Evolutionary conservation across 2,329 filamentous ascomycete genomes (phyloP), one percentile per base, ranked within the genome.

Genomic region (Erysiphe pulchra): DNA sequence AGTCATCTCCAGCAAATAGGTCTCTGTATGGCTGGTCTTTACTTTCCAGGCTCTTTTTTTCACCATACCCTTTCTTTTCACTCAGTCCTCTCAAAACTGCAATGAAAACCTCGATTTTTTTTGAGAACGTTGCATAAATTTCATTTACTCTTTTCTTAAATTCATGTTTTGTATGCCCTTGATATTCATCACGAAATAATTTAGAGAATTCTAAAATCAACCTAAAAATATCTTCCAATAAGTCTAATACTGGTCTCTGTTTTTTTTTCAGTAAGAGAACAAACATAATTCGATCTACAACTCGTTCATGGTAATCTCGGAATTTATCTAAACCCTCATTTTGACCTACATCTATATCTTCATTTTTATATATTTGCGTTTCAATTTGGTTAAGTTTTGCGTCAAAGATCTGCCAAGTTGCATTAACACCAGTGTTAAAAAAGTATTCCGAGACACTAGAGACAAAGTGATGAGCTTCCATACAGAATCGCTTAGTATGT

Each of bases 391-490:
- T 65, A 0, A 94, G 64, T 51, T 74, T 78, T 0, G 56, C 56
- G 43, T 80, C 72, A 49, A 94, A 87, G 0, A 65, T 63, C 18
- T 63, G 63, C 86, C 87, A 95, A 0, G 77, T 74, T 14, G 69
- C 66, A 8, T 70, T 70, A 44, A 95, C 76, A 1, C 79, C 85
- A 0, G 75, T 71, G 47, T 87, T 81, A 50, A 92, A 78, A 53
- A 86, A 80, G 56, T 94, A 90, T 1, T 76, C 71, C 36, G 75
- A 71, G 0, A 94, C 60, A 10, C 72, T 72, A 0, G 72, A 69
- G 20, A 92, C 68, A 51, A 95, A 86, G 57, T 90, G 79, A 45
- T 82, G 76, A 0, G 83, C 77, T 56, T 92, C 81, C 34, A 78
- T 68, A 6, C 77, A 69, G 51, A 94, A 85, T 43, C 70, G 70